These are phyloP conservation scores for Colletotrichum somersetense DNA, from an alignment of 2,329 filamentous ascomycete genomes.

Conservation along the genomic window DNA sequence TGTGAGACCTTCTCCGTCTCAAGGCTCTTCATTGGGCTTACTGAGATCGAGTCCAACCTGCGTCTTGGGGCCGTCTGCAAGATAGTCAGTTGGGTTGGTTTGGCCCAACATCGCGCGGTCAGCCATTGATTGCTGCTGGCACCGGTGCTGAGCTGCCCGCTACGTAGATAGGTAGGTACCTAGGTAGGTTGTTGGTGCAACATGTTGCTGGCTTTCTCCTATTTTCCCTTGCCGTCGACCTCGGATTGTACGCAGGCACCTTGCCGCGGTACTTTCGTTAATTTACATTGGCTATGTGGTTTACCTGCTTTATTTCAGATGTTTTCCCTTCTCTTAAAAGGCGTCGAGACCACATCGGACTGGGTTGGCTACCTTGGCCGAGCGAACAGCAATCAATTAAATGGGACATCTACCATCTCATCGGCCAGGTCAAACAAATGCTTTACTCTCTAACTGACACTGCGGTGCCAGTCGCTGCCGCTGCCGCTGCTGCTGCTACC, in stretches of 20 bases:
- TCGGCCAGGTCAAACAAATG: background rate
- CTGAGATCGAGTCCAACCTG: background rate
- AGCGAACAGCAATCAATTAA: constrained; percentile 13
- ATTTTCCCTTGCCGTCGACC: background rate
- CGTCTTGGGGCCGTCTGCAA: background rate
- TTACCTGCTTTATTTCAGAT: constrained; percentile 1
- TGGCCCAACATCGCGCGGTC: background rate
- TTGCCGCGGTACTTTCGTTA: background rate
- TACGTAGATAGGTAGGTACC: background rate
- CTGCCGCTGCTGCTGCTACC: no score
- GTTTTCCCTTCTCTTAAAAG: background rate
- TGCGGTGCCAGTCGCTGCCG: background rate
- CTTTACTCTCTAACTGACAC: background rate
- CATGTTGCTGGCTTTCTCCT: background rate
- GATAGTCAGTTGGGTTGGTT: constrained; percentile 10
- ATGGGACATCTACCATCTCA: background rate
- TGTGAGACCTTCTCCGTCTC: background rate
- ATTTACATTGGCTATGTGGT: background rate
- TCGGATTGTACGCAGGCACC: background rate
- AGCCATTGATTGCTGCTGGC: constrained; percentile 18
- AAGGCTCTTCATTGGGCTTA: constrained; percentile 5
- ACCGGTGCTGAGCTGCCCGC: background rate
- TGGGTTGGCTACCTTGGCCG: background rate
- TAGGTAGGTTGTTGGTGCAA: background rate
- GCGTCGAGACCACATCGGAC: background rate